Base-by-base conservation (phyloP, 1,284 basidiomycete species). In the Chiua sp. region DNA sequence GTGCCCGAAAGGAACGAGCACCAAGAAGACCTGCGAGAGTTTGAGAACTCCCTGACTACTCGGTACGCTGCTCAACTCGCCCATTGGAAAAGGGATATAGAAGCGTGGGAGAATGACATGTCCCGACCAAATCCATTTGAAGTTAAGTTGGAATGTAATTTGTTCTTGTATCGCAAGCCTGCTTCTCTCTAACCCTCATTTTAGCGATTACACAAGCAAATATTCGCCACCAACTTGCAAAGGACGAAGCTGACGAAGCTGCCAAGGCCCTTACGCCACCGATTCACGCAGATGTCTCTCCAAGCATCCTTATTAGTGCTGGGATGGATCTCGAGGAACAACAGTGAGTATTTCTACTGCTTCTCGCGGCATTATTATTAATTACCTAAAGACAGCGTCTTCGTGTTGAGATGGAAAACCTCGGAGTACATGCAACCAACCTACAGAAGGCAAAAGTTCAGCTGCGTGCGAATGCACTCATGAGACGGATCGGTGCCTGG, bases 261-360 rank as follows among this genome's bases (percentile, higher is more conserved):
- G 33, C 33, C 33, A 33, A 33, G 33, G 33, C 33, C 7, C 33
- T 33, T 12, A 12, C 33, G 12, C 33, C 33, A 7, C 23, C n/a
- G 1, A 5, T 56, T 1, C 52, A 60, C 20, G 2, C 22, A 0
- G 32, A 57, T 6, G n/a, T 60, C 42, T 47, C 52, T 4, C 48
- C 52, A 20, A 57, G 55, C 15, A 7, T 33, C 2, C 52, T 60
- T 5, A 60, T 60, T 6, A 39, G 51, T 12, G 47, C 23, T 0
- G 47, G 59, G 1, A 28, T 60, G 5, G 54, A 60, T 20, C 23
- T 60, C 0, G 47, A 60, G 23, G 51, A 56, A 7, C 59, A 60
- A 32, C 55, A 60, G 59, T 60, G 28, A 60, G 59, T 47, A 12
- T 33, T 12, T 33, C 7, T 33, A 33, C 33, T 33, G 7, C 33